Base-by-base conservation (phyloP, 352 stramenopile species). In the Phytophthora ramorum region DNA sequence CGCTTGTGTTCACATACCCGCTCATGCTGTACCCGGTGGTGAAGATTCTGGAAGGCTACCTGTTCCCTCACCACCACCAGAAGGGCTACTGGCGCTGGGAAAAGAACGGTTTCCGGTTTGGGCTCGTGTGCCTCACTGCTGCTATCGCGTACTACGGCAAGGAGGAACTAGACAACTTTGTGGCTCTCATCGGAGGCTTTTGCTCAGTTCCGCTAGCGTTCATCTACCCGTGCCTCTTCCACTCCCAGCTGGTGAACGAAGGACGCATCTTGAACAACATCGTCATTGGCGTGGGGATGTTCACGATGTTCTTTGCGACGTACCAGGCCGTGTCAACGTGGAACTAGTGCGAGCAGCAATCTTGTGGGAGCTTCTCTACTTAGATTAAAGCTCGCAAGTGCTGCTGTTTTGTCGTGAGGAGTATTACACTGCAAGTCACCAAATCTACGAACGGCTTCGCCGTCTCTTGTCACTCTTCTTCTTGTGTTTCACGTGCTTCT, bases 11-110 rank as follows among this genome's bases (percentile, higher is more conserved):
- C 49, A 89, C 82, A 66, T 91, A 91, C 61, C 82, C 82, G 17
- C 74, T 91, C 22, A 89, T 91, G 79, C 53, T 91, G 22, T 91
- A 89, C 59, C 82, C 82, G 7, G 82, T 87, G 37, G 75, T 91
- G 10, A 89, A 85, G 71, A 89, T 91, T 55, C 62, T 91, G 26
- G 82, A 91, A 70, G 80, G 76, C 46, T 87, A 88, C 47, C 41
- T 89, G 2, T 86, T 89, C 32, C 61, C 73, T 32, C 58, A 71
- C 24, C 72, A 70, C 22, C 75, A 61, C 28, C 63, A 68, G 5
- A 89, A 87, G 24, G 82, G 82, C 10, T 87, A 81, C 41, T 89
- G 82, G 79, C 67, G 71, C n/a, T 88, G 79, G 75, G 76, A 86
- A 26, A 91, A 91, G 63, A 91, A 91, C 46, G 70, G 71, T 0